Conservation (phyloP, 2,329 filamentous ascomycete genomes). For the Fusarium burgessii region DNA sequence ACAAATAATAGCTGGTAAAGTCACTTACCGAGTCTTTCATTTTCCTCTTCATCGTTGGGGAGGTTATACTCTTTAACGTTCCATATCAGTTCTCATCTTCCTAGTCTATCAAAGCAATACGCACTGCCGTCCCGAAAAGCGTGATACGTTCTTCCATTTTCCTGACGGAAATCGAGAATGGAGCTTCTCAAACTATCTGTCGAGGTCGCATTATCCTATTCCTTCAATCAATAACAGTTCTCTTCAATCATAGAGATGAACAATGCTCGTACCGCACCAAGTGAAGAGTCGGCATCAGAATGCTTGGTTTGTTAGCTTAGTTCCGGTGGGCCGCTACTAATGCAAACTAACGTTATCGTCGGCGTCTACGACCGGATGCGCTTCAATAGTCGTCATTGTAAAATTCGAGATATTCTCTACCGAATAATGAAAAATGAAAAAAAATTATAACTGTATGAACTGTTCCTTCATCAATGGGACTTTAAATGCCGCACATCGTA, state of each 20-base stretch:
- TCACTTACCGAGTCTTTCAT: slow-evolving; percentile 10
- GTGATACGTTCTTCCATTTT: slow-evolving; percentile 29
- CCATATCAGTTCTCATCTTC: not conserved
- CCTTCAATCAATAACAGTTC: not conserved
- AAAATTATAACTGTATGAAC: not conserved
- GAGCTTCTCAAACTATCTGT: slow-evolving; percentile 27
- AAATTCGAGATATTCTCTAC: not conserved
- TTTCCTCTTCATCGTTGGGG: slow-evolving; percentile 17
- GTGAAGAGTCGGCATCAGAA: not conserved
- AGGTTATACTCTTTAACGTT: slow-evolving; percentile 16
- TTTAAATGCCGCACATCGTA: slow-evolving; percentile 17
- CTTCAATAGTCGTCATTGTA: slow-evolving; percentile 20
- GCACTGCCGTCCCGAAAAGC: slow-evolving; percentile 18
- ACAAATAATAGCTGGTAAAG: no score
- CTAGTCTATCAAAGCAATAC: not conserved
- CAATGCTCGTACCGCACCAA: not conserved
- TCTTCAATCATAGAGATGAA: rapidly evolving
- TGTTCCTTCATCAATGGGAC: not conserved
- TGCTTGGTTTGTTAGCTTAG: not conserved
- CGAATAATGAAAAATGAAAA: not conserved
- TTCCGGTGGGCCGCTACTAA: no score
- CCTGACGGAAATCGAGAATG: slow-evolving; percentile 13
- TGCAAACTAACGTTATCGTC: slow-evolving; percentile 4
- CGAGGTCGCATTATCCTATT: slow-evolving; percentile 11
- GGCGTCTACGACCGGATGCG: slow-evolving; percentile 8